phyloP scores from a whole-genome alignment of 257 asterid genomes.

The Nemophila menziesii region DNA sequence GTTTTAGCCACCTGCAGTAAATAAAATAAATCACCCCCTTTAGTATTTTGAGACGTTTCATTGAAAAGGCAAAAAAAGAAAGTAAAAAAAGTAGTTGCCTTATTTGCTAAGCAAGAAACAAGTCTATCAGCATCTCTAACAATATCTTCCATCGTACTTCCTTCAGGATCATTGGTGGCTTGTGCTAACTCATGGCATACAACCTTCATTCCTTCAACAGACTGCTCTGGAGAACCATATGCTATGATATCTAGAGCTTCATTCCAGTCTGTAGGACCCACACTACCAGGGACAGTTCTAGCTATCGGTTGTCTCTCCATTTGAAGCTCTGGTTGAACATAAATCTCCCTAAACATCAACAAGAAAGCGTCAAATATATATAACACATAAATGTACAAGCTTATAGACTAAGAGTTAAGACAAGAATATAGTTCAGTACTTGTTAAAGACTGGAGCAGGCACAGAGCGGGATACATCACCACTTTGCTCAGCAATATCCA shows the following conservation, averaged over 20 bases:
- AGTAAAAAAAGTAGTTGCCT: slow-evolving; percentile 31
- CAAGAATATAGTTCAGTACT: slow-evolving; percentile 28
- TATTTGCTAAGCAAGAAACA: slow-evolving; percentile 92
- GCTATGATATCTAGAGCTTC: slow-evolving; percentile 81
- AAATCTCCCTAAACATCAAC: slow-evolving; percentile 46
- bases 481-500: slow-evolving; percentile 88
- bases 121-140: slow-evolving; percentile 93
- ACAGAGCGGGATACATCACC: slow-evolving; percentile 67
- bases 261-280: slow-evolving; percentile 88
- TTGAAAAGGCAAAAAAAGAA: slow-evolving; percentile 4
- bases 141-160: slow-evolving; percentile 62
- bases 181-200: slow-evolving; percentile 88
- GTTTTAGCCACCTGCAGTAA: slow-evolving; percentile 80
- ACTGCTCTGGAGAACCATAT: slow-evolving; percentile 85
- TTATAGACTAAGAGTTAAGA: background rate
- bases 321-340: slow-evolving; percentile 51
- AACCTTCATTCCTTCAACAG: slow-evolving; percentile 99
- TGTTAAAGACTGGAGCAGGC: slow-evolving; percentile 43
- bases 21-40: slow-evolving; percentile 4
- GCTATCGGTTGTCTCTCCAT: slow-evolving; percentile 50
- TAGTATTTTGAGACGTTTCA: slow-evolving; percentile 13
- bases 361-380: background rate
- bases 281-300: slow-evolving; percentile 36
- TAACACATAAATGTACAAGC: background rate
- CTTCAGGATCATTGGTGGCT: slow-evolving; percentile 86